phyloP scores from a whole-genome alignment of 2,329 filamentous ascomycete genomes.

The Thermoascus crustaceus region DNA sequence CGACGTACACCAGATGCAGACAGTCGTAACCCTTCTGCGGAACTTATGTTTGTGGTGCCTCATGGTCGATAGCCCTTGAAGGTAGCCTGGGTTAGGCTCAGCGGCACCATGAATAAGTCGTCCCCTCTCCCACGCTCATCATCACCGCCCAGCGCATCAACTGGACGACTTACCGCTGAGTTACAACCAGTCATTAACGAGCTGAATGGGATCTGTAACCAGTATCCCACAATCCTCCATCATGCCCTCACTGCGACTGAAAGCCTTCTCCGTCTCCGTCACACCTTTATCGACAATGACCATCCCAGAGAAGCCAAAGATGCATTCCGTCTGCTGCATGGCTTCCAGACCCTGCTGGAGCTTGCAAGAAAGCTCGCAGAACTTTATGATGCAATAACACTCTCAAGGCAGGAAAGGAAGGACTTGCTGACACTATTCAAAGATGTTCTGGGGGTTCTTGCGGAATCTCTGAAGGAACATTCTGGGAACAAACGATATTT shows the following conservation, averaged over 20 bases:
- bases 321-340: constrained; percentile 70
- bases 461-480: constrained; percentile 67
- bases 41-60: constrained; percentile 28
- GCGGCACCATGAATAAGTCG: constrained; percentile 23
- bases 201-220: constrained; percentile 25
- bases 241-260: constrained; percentile 41
- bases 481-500: constrained; percentile 86
- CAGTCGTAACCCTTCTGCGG: too few species aligned
- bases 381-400: constrained; percentile 58
- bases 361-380: constrained; percentile 64
- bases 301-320: constrained; percentile 55
- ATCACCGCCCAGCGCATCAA: constrained; percentile 21
- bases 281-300: constrained; percentile 50
- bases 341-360: constrained; percentile 66
- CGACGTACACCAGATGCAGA: constrained; percentile 22
- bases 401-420: constrained; percentile 56
- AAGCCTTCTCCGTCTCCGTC: constrained; percentile 57
- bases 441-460: constrained; percentile 52
- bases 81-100: constrained; percentile 25
- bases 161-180: constrained; percentile 29
- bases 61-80: constrained; percentile 25
- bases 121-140: constrained; percentile 18
- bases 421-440: constrained; percentile 60
- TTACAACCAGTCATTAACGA: constrained; percentile 31
- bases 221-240: constrained; percentile 21